Evolutionary conservation across 2,329 filamentous ascomycete species (phyloP), one percentile per base, ranked within the genome.

Genomic region (Fusarium sp.): DNA sequence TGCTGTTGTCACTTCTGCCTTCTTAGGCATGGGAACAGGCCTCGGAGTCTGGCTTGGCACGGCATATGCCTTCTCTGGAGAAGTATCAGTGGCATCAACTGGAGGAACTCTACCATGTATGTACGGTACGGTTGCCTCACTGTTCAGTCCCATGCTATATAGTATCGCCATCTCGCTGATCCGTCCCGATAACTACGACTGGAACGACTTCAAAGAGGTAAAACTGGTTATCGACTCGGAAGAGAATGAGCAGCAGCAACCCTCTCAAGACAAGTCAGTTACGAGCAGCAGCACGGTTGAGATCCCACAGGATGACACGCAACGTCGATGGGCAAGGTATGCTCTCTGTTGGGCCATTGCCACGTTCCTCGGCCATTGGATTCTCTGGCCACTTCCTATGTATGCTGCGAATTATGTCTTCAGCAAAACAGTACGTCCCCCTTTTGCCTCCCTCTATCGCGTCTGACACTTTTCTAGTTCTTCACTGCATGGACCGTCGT

Each of bases 11-110:
- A 75, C 86, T 2, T 81, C 86, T 0, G 86, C 87, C 0, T 74
- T 87, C 1, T 78, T 88, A 0, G 87, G 87, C 1, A 80, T 88
- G 63, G 80, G 79, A 1, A 86, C 85, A 0, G 86, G 86, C 0
- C 76, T 89, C 4, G 83, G 81, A 1, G 85, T 86, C 25, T 89
- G 87, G 87, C 81, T 89, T 1, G 83, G 83, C 5, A 84, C 83
- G 0, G 85, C 86, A 0, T 79, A 84, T 11, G 79, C 79, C 0
- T 82, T 86, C 20, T 84, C 83, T 38, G 87, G 86, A 7, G 79
- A 57, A 3, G 33, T 57, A 1, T 37, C 33, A 35, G 22, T 57
- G 1, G 20, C 33, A 57, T 57, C 54, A 0, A 88, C 87, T 0
- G 86, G 85, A 2, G 74, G 81, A 47, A 83, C 84, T 0, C 73